phyloP scores from a whole-genome alignment of 306 rosid species.

The Delonix regia region DNA sequence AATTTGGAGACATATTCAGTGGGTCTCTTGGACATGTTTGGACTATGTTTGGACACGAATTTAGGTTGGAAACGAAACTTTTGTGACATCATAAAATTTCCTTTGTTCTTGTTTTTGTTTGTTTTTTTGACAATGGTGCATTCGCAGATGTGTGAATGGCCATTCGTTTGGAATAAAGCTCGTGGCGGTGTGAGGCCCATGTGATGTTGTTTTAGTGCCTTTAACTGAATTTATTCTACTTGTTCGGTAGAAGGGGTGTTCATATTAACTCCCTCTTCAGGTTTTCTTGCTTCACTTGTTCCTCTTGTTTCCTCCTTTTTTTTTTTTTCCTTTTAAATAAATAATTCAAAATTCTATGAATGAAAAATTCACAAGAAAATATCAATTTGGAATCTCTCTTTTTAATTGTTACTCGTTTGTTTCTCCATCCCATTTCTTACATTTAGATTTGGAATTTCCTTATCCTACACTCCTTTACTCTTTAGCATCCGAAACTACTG shows the following conservation, averaged over 20 bases:
- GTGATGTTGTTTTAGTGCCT: constrained; percentile 36
- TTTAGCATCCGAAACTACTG: neutral
- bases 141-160: constrained; percentile 6
- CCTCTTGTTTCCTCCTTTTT: neutral
- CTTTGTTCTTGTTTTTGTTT: neutral
- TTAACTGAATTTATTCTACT: constrained; percentile 38
- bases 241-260: constrained; percentile 32
- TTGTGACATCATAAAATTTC: neutral
- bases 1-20: constrained; percentile 42
- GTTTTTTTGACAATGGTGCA: neutral
- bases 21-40: constrained; percentile 41
- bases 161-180: constrained; percentile 49
- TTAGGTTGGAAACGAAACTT: constrained; percentile 25
- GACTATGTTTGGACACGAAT: constrained; percentile 40
- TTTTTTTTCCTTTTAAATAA: neutral
- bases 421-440: too few relatives aligned
- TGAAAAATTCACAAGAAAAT: neutral
- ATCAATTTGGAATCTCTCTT: constrained; percentile 20
- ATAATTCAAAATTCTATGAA: too few relatives aligned
- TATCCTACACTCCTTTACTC: neutral
- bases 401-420: neutral
- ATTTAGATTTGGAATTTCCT: constrained; percentile 1
- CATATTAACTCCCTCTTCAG: constrained; percentile 1
- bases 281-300: constrained; percentile 10
- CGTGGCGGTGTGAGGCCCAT: constrained; percentile 34